Evolutionary conservation across 2,329 filamentous ascomycete genomes (phyloP).

Genomic region (Aureobasidium mangrovei): DNA sequence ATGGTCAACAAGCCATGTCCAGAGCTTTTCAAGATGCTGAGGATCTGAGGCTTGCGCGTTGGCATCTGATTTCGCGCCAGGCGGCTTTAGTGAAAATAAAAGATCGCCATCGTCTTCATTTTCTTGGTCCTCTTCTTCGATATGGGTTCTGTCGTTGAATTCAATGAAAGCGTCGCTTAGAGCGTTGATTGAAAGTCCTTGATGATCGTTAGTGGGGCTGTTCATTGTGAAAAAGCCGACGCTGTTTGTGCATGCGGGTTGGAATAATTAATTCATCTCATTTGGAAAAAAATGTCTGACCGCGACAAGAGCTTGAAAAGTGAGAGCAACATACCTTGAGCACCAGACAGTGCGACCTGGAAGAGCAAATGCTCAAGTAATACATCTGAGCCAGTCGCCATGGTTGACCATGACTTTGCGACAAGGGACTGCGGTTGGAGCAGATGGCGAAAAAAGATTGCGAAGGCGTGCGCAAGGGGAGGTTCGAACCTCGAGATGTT

Average conservation of each 20-base stretch:
- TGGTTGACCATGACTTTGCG: conserved; percentile 19
- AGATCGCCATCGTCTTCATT: conserved; percentile 17
- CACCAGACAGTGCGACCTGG: conserved; percentile 51
- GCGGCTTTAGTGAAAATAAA: conserved; percentile 21
- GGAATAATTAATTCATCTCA: neutral
- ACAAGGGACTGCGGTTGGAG: neutral
- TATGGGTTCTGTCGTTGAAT: conserved; percentile 26
- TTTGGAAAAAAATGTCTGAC: conserved; percentile 7
- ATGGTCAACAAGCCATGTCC: conserved; percentile 49
- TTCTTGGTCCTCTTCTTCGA: neutral
- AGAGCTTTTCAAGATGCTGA: conserved; percentile 45
- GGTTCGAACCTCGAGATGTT: conserved; percentile 7
- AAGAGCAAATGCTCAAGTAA: conserved; percentile 50
- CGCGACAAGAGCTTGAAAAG: neutral
- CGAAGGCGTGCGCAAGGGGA: conserved; percentile 4
- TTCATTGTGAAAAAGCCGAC: neutral
- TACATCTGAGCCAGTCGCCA: conserved; percentile 46
- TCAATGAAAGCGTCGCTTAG: conserved; percentile 30
- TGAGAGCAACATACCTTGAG: conserved; percentile 42
- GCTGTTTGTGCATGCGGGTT: neutral
- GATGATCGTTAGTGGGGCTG: neutral
- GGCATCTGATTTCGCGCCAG: conserved; percentile 13
- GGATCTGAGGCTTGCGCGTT: conserved; percentile 34
- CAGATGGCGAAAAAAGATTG: conserved; percentile 3
- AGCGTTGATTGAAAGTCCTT: conserved; percentile 24